Percentiles rank a stretch among this genome's conserved stretches.
Conservation (phyloP, 2,329 filamentous ascomycete species). For the Trichoderma aggressivum region DNA sequence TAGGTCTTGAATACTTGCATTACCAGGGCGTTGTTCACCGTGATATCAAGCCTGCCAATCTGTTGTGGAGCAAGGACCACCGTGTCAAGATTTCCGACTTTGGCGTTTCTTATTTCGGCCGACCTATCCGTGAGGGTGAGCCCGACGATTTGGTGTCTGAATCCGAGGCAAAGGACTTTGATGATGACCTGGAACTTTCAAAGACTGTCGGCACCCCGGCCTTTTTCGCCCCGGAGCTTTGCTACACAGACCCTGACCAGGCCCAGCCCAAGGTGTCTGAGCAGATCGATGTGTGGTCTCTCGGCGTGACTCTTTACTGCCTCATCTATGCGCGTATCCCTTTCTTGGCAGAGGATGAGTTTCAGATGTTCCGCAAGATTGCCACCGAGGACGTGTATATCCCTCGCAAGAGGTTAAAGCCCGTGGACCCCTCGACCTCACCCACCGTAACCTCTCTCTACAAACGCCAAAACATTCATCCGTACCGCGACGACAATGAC, state of each 20-base stretch:
- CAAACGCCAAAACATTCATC: constrained; percentile 57
- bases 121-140: constrained; percentile 79
- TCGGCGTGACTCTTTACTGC: constrained; percentile 94
- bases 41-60: constrained; percentile 85
- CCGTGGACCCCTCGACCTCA: constrained; percentile 60
- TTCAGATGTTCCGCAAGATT: constrained; percentile 86
- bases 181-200: constrained; percentile 92
- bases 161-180: constrained; percentile 79
- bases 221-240: constrained; percentile 95
- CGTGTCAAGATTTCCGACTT: constrained; percentile 98
- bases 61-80: constrained; percentile 80
- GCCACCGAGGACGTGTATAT: constrained; percentile 92
- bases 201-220: constrained; percentile 97
- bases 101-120: constrained; percentile 94
- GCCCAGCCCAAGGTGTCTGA: constrained; percentile 78
- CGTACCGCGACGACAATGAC: constrained; percentile 73
- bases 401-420: constrained; percentile 74
- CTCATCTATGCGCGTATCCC: constrained; percentile 91
- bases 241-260: constrained; percentile 74
- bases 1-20: constrained; percentile 90
- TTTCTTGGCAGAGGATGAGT: constrained; percentile 88
- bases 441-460: constrained; percentile 54
- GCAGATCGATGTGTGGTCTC: constrained; percentile 95
- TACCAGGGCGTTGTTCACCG: constrained; percentile 82
- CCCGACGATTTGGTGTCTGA: constrained; percentile 71